Percentiles rank a stretch among this genome's conserved stretches.
These are phyloP conservation scores for Fusarium cicatricum DNA, from an alignment of 2,329 filamentous ascomycete species.

Conservation along the genomic window DNA sequence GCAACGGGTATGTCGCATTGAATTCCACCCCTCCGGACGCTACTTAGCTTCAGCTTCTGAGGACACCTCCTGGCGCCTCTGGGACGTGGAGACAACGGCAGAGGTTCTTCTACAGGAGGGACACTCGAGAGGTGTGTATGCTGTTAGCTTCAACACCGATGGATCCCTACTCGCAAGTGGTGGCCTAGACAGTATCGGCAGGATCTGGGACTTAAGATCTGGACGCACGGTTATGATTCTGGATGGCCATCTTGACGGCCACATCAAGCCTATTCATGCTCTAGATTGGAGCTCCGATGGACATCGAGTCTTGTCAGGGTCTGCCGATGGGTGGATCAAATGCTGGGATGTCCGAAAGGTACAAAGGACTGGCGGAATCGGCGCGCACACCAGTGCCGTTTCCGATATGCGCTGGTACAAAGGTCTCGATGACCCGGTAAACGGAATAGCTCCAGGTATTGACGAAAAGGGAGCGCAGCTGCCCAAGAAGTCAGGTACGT, in stretches of 20 bases:
- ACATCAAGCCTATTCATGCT: conserved; percentile 91
- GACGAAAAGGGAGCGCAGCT: conserved; percentile 71
- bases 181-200: conserved; percentile 92
- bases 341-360: conserved; percentile 98
- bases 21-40: conserved; percentile 90
- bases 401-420: conserved; percentile 96
- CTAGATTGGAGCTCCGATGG: conserved; percentile 94
- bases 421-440: conserved; percentile 77
- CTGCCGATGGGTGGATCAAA: conserved; percentile 94
- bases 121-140: conserved; percentile 91
- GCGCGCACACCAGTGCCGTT: conserved; percentile 89
- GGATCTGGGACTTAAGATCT: conserved; percentile 93
- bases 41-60: conserved; percentile 94
- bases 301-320: conserved; percentile 90
- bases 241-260: conserved; percentile 81
- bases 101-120: conserved; percentile 92
- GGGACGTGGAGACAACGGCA: conserved; percentile 87
- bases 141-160: conserved; percentile 88
- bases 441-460: conserved; percentile 65
- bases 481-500: conserved; percentile 89
- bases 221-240: conserved; percentile 96
- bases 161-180: conserved; percentile 90
- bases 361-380: conserved; percentile 81
- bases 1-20: conserved; percentile 87
- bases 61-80: conserved; percentile 95